phyloP scores from a whole-genome alignment of 2,329 filamentous ascomycete species.

The Tolypocladium amazonense region DNA sequence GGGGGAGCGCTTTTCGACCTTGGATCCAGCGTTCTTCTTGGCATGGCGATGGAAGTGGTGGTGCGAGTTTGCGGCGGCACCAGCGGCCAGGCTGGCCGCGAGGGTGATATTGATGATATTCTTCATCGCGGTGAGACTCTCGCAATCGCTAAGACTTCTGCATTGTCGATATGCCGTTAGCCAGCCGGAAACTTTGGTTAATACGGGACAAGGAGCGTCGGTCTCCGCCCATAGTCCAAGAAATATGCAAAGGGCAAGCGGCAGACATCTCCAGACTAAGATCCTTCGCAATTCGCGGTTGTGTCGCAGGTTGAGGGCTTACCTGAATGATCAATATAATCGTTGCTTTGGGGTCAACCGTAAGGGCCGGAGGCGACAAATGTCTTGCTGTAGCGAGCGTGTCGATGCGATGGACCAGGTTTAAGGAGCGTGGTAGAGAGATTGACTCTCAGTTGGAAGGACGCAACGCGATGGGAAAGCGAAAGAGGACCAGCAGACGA shows the following conservation, averaged over 20 bases:
- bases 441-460: conserved; percentile 41
- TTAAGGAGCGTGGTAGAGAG: conserved; percentile 49
- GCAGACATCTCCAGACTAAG: not conserved
- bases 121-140: conserved; percentile 4
- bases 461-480: conserved; percentile 16
- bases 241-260: not conserved
- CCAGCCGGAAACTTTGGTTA: not conserved
- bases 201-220: not conserved
- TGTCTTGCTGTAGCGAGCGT: conserved; percentile 15
- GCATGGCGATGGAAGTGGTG: conserved; percentile 49
- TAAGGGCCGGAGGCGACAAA: not conserved
- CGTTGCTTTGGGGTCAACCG: not conserved
- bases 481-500: conserved; percentile 14
- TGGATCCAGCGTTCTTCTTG: conserved; percentile 38
- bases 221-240: not conserved
- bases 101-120: conserved; percentile 32
- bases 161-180: not conserved
- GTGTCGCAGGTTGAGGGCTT: not conserved
- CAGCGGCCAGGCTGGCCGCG: conserved; percentile 39
- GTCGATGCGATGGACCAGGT: conserved; percentile 12
- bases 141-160: not conserved
- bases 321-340: not conserved
- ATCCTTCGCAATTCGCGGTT: not conserved
- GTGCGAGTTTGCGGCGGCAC: conserved; percentile 50
- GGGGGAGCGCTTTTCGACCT: conserved; percentile 35